Evolutionary conservation across 1,284 basidiomycete species (phyloP).

Genomic region (Tremellales sp.): DNA sequence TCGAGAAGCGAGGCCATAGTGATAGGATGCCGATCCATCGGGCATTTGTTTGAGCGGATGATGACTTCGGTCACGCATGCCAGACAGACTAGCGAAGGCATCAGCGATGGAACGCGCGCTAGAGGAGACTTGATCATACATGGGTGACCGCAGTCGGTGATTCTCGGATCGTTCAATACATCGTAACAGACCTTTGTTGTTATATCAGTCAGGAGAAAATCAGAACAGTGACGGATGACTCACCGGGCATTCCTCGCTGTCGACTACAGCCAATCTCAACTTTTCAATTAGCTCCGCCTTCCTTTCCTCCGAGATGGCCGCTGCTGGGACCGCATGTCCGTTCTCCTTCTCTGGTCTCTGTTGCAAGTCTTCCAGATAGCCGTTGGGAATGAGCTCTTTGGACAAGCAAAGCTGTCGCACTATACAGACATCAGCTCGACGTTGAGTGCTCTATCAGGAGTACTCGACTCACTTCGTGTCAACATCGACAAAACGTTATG

Average conservation of each 20-base stretch:
- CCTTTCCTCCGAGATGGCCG: conserved; percentile 31
- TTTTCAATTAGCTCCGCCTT: conserved; percentile 57
- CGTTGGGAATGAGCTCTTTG: conserved; percentile 67
- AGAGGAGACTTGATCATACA: conserved; percentile 39
- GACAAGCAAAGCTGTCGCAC: conserved; percentile 81
- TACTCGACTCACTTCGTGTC: conserved; percentile 55
- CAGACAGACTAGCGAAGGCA: conserved; percentile 58
- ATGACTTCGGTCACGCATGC: conserved; percentile 58
- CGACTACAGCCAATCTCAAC: conserved; percentile 67
- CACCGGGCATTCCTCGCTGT: conserved; percentile 69
- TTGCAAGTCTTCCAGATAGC: conserved; percentile 67
- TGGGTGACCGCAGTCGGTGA: conserved; percentile 71
- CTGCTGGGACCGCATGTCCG: conserved; percentile 49
- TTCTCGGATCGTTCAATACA: conserved; percentile 63
- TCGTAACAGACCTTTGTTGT: conserved; percentile 63
- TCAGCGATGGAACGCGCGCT: background rate
- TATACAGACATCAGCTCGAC: conserved; percentile 13
- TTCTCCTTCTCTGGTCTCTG: conserved; percentile 50
- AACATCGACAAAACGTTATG: conserved; percentile 71
- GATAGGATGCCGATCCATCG: conserved; percentile 75
- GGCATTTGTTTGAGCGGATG: conserved; percentile 65
- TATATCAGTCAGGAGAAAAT: background rate
- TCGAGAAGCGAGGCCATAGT: conserved; percentile 61
- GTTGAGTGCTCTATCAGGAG: background rate
- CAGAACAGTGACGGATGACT: conserved; percentile 12